Evolutionary conservation across 495 filamentous ascomycete species (phyloP), one percentile per base, ranked within the genome.

Genomic region (Penicillium lividum): DNA sequence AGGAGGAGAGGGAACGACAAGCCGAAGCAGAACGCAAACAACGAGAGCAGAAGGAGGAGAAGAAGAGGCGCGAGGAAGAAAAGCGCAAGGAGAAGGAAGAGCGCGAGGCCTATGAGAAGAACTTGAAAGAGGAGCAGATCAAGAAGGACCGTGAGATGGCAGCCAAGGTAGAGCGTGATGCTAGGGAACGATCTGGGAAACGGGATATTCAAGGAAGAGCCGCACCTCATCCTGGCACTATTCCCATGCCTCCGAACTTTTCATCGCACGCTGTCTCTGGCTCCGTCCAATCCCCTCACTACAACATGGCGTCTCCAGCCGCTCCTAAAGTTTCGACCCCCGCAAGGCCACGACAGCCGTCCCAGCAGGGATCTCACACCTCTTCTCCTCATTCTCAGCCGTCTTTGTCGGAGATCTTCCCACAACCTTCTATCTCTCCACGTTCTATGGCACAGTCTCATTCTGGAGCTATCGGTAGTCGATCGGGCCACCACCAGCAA

Each of bases 301-400:
- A 92, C 36, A 73, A 86, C 30, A 80, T 90, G 59, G 87, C 91
- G 22, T 93, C 90, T 5, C 93, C 94, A 5, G 85, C 84, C 38
- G 74, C 95, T 42, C 88, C 93, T 1, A 97, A 97, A 69, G 85
- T 85, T 43, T 84, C 91, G 4, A 93, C 91, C 25, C 90, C 92
- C 13, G 86, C 82, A 56, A 87, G 89, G 46, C 77, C 83, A 34
- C 86, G 92, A 16, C 90, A 92, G 56, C 65, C 83, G 27, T 96
- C 93, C 13, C 90, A 93, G 54, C 91, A 96, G 69, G 90, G 85
- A 31, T 89, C 89, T 25, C 85, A 83, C 67, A 81, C 73, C 43
- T 89, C 84, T 8, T 89, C 89, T 50, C 89, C 84, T 45, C 71
- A 75, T 13, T 79, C 77, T 7, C 76, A 80, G 51, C 58, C 75